Conservation (phyloP, 345 rosid species). For the Firmiana major region DNA sequence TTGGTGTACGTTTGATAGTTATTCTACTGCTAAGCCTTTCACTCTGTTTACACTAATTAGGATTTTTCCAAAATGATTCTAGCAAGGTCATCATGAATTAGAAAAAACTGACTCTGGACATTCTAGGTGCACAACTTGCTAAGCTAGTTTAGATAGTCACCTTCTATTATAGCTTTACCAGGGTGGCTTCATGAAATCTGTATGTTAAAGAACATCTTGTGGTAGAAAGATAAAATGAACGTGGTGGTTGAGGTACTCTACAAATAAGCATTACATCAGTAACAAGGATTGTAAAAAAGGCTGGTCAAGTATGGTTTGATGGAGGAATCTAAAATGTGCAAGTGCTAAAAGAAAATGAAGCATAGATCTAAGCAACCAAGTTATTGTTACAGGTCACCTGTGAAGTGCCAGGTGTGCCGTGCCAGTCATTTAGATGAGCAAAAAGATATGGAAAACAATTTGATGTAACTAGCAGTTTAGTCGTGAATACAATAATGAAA, state of each 20-base stretch:
- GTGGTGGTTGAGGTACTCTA: neutral
- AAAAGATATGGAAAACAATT: neutral
- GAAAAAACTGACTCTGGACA: neutral
- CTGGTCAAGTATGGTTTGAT: neutral
- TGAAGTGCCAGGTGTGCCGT: neutral
- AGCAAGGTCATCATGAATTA: neutral
- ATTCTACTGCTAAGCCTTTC: neutral
- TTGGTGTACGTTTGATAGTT: neutral
- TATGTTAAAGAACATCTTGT: neutral
- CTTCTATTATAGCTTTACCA: neutral
- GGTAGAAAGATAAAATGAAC: neutral
- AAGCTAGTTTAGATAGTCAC: neutral
- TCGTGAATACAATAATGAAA: neutral
- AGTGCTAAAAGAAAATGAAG: neutral
- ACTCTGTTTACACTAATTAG: neutral
- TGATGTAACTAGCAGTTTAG: neutral
- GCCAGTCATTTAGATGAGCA: neutral
- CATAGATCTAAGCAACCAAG: neutral
- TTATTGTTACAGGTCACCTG: neutral
- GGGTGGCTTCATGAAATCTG: neutral
- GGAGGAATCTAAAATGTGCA: neutral
- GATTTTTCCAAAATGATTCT: neutral
- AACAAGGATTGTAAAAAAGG: neutral
- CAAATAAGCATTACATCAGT: neutral
- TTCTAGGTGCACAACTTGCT: neutral